Evolutionary conservation across 805 yeast genomes (phyloP).

Genomic region (Candida tibetensis): DNA sequence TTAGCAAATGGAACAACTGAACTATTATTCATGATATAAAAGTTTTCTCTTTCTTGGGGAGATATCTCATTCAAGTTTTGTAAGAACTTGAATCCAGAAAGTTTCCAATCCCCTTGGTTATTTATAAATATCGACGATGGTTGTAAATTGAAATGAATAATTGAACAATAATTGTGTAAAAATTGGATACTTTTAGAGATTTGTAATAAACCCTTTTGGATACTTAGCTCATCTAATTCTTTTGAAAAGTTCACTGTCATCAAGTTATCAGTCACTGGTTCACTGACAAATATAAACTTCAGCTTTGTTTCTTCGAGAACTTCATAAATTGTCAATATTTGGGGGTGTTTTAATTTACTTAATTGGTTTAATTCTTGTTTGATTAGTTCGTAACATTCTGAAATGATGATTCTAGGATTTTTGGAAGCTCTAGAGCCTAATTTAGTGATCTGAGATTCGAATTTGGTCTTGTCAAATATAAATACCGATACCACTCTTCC

Average conservation of each 20-base stretch:
- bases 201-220: slow-evolving; percentile 81
- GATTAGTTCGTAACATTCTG: slow-evolving; percentile 64
- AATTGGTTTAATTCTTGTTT: slow-evolving; percentile 66
- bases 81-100: slow-evolving; percentile 64
- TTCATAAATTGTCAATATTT: slow-evolving; percentile 77
- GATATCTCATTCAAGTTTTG: slow-evolving; percentile 49
- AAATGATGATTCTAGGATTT: slow-evolving; percentile 49
- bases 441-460: slow-evolving; percentile 51
- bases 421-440: slow-evolving; percentile 31
- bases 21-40: slow-evolving; percentile 66
- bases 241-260: slow-evolving; percentile 29
- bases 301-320: slow-evolving; percentile 84
- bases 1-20: slow-evolving; percentile 78
- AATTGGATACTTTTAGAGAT: slow-evolving; percentile 76
- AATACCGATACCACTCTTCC: slow-evolving; percentile 75
- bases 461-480: slow-evolving; percentile 76
- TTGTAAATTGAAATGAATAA: slow-evolving; percentile 72
- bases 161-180: slow-evolving; percentile 71
- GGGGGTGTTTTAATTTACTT: slow-evolving; percentile 86
- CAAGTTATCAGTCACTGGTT: slow-evolving; percentile 62
- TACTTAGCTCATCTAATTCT: slow-evolving; percentile 63
- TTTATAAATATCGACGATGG: slow-evolving; percentile 78
- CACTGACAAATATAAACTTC: slow-evolving; percentile 80
- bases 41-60: slow-evolving; percentile 51
- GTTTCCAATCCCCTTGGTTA: slow-evolving; percentile 90